phyloP scores from a whole-genome alignment of 495 filamentous ascomycete species.

The Ascodesmis nigricans region DNA sequence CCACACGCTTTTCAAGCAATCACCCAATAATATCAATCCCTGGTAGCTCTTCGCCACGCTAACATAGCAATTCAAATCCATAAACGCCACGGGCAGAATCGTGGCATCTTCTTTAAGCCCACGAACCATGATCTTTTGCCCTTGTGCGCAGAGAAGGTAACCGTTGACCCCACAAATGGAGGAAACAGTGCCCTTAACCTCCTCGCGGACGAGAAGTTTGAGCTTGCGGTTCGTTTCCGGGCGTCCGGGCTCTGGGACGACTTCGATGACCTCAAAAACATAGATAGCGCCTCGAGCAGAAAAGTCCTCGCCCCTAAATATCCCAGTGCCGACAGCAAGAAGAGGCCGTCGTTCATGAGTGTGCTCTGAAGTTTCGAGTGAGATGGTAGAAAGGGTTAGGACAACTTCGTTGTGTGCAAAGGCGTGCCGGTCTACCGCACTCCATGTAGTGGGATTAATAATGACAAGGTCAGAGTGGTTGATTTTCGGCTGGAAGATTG shows the following conservation, averaged over 20 bases:
- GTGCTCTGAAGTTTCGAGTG: conserved; percentile 71
- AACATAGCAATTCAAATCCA: conserved; percentile 91
- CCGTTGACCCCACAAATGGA: conserved; percentile 80
- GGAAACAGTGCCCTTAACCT: conserved; percentile 85
- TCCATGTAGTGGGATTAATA: conserved; percentile 46
- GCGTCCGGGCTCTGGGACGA: conserved; percentile 67
- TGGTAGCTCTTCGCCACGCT: conserved; percentile 57
- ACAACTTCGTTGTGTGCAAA: conserved; percentile 53
- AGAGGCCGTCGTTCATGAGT: conserved; percentile 66
- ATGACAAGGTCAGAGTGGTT: conserved; percentile 50
- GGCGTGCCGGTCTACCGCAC: conserved; percentile 47
- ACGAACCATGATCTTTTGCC: conserved; percentile 86
- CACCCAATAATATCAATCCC: conserved; percentile 68
- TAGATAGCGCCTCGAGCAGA: conserved; percentile 66
- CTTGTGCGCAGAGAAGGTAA: conserved; percentile 74
- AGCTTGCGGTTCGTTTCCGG: conserved; percentile 68
- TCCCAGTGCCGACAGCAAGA: conserved; percentile 64
- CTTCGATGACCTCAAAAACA: conserved; percentile 74
- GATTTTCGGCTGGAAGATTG: conserved; percentile 48
- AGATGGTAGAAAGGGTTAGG: conserved; percentile 58
- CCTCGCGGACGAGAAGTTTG: conserved; percentile 69
- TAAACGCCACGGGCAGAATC: conserved; percentile 81
- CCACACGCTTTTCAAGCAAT: conserved; percentile 85
- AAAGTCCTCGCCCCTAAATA: conserved; percentile 70
- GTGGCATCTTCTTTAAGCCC: conserved; percentile 87